Percentiles rank a stretch among this genome's conserved stretches.
These are phyloP conservation scores for Pisolithus marmoratus DNA, from an alignment of 768 basidiomycete genomes.

Conservation along the genomic window DNA sequence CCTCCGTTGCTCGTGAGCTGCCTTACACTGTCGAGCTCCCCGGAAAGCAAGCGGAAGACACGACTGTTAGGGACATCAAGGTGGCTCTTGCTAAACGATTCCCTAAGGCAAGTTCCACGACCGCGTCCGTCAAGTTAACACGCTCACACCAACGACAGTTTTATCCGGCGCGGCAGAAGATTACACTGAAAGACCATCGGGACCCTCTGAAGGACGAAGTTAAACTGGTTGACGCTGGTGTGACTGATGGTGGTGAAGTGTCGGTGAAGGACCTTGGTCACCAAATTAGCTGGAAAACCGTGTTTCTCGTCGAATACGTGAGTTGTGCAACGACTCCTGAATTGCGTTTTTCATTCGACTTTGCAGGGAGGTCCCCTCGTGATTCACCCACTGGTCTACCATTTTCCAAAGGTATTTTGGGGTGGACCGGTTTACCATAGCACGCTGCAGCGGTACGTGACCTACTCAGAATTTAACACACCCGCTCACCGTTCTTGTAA, in stretches of 20 bases:
- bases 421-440: constrained; percentile 68
- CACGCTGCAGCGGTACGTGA: constrained; percentile 62
- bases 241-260: constrained; percentile 59
- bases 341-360: not conserved
- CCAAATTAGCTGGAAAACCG: constrained; percentile 83
- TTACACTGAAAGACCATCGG: constrained; percentile 58
- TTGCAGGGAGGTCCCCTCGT: constrained; percentile 77
- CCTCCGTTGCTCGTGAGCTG: constrained; percentile 43
- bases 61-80: constrained; percentile 70
- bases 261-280: constrained; percentile 86
- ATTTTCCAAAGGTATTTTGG: constrained; percentile 66
- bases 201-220: constrained; percentile 59
- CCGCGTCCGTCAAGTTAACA: not conserved
- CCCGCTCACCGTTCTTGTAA: constrained; percentile 18
- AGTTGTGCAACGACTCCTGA: constrained; percentile 28
- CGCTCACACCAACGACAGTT: constrained; percentile 42
- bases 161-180: constrained; percentile 63
- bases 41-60: constrained; percentile 36
- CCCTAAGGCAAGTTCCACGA: constrained; percentile 38
- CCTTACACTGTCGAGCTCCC: constrained; percentile 47
- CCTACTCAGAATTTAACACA: not conserved
- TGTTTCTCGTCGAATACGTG: constrained; percentile 95
- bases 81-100: constrained; percentile 48
- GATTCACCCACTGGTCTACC: constrained; percentile 82
- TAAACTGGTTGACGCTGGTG: constrained; percentile 50